phyloP scores from a whole-genome alignment of 805 yeast species.

The Suhomyces kilbournensis region DNA sequence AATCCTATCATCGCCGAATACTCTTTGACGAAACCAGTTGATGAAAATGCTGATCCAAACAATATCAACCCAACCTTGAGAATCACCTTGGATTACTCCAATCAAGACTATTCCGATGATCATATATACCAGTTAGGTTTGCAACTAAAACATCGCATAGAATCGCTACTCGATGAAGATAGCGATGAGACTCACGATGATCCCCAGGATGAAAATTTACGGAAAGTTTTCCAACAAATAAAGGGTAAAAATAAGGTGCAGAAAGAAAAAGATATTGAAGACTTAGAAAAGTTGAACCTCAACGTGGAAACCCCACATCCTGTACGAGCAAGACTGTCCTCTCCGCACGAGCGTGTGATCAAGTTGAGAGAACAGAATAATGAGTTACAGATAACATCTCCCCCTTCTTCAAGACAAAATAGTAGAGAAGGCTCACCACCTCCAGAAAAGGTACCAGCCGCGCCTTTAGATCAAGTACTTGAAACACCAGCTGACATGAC shows the following conservation, averaged over 20 bases:
- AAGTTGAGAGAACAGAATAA: conserved; percentile 29
- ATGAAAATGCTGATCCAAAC: conserved; percentile 10
- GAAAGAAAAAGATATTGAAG: background rate
- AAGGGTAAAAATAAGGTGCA: background rate
- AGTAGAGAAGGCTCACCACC: conserved; percentile 9
- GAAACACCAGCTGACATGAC: background rate
- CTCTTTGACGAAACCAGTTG: conserved; percentile 30
- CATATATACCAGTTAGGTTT: conserved; percentile 30
- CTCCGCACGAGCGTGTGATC: conserved; percentile 15
- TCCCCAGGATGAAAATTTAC: conserved; percentile 4
- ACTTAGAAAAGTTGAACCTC: background rate
- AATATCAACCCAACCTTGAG: conserved; percentile 38
- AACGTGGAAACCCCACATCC: background rate
- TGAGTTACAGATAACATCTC: conserved; percentile 26
- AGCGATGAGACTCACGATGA: conserved; percentile 14
- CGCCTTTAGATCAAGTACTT: conserved; percentile 1
- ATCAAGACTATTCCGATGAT: conserved; percentile 28
- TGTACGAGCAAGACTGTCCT: background rate
- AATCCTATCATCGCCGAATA: conserved; percentile 45
- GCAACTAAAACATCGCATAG: conserved; percentile 27
- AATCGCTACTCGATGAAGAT: conserved; percentile 19
- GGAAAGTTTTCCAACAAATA: background rate
- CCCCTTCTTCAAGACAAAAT: conserved; percentile 15
- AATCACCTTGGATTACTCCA: conserved; percentile 32
- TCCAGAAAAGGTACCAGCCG: background rate